Percentiles rank a stretch among this genome's conserved stretches.
These are phyloP conservation scores for Cercospora sesami DNA, from an alignment of 2,329 filamentous ascomycete genomes.

Conservation along the genomic window DNA sequence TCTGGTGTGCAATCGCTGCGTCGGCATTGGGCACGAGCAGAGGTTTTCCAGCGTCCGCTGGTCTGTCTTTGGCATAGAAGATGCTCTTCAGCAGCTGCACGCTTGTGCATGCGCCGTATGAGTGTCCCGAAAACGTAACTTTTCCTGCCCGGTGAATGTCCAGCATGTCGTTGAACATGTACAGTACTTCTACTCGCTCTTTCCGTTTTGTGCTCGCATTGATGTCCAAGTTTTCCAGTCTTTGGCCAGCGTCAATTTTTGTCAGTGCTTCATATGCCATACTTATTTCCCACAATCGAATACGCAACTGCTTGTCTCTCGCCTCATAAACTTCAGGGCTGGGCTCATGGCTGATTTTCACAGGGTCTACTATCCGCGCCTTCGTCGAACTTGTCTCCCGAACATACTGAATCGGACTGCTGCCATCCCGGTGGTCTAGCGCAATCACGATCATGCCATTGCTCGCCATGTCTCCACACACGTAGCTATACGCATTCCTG, in stretches of 20 bases:
- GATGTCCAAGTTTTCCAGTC: slow-evolving; percentile 48
- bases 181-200: slow-evolving; percentile 50
- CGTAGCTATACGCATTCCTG: slow-evolving; percentile 81
- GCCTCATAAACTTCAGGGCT: slow-evolving; percentile 62
- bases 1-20: slow-evolving; percentile 62
- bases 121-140: slow-evolving; percentile 76
- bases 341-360: slow-evolving; percentile 59
- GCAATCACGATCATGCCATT: slow-evolving; percentile 79
- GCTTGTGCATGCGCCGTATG: slow-evolving; percentile 73
- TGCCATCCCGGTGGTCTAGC: slow-evolving; percentile 80
- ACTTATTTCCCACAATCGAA: slow-evolving; percentile 77
- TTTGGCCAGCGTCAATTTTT: slow-evolving; percentile 61
- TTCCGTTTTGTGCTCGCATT: slow-evolving; percentile 42
- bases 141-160: slow-evolving; percentile 70
- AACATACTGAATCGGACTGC: slow-evolving; percentile 71
- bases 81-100: slow-evolving; percentile 77
- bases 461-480: slow-evolving; percentile 74
- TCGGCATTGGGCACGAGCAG: slow-evolving; percentile 61
- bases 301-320: slow-evolving; percentile 70
- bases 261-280: slow-evolving; percentile 67
- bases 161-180: slow-evolving; percentile 61
- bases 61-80: slow-evolving; percentile 59
- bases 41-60: slow-evolving; percentile 51
- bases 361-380: slow-evolving; percentile 46
- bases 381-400: slow-evolving; percentile 56